Base-by-base conservation (phyloP, 352 stramenopile species). In the Phytophthora podocarpi region DNA sequence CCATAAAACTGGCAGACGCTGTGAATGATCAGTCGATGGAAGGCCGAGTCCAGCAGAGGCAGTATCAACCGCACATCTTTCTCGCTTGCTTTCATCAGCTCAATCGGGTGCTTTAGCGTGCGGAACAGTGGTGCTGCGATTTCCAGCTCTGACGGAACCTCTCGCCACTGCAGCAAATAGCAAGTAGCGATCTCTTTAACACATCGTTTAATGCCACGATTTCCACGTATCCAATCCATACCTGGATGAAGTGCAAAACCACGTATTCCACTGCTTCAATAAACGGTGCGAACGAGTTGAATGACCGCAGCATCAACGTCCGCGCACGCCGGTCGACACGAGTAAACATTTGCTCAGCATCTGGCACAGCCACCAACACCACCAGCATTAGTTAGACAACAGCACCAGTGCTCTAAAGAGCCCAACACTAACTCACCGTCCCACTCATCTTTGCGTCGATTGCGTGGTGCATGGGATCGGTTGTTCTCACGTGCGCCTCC, bases 1-100 rank as follows among this genome's bases (percentile, higher is more conserved):
- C 83, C 82, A 32, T 94, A 94, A 58, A 95, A 96, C 64, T 96
- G 88, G 72, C 88, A 96, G 8, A 93, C 74, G 16, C 78, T 91
- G 77, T 96, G 88, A 45, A 96, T 74, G 32, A 96, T 85, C 35
- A 96, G 66, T 21, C 88, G 88, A 55, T 96, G 88, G 58, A 95
- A 96, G 4, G 88, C 80, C 40, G 86, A 95, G 53, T 95, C 84
- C 23, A 80, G 49, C 7, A 96, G 74, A 12, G 88, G 86, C 16
- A 96, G 60, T 20, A 90, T 78, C 36, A 96, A 69, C 20, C 82
- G 69, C 13, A 87, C 64, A 16, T 91, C 81, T 45, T 80, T 91
- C 57, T 90, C 83, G 18, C 67, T 83, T 26, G 71, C 67, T 7
- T 76, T 68, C 5, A 75, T 63, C 23, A 91, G 48, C 46, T 90